A percentile compares a stretch with the other conserved stretches of the same genome.
Conservation (phyloP, 2,329 filamentous ascomycete genomes). For the Colletotrichum cordylinicola region DNA sequence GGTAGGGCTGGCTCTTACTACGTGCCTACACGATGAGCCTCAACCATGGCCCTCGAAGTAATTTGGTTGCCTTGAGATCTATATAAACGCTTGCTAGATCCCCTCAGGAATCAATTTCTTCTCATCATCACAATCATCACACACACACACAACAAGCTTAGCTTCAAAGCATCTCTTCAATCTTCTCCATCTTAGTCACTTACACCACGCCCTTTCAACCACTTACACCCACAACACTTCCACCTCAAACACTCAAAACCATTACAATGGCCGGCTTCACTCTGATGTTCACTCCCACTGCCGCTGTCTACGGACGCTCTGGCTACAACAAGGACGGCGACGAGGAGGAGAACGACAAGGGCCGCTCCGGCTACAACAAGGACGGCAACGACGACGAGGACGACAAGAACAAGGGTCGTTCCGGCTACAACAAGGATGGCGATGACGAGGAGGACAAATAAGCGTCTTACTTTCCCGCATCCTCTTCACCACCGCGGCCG, state of each 20-base stretch:
- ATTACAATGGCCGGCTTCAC: slow-evolving; percentile 42
- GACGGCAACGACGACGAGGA: slow-evolving; percentile 37
- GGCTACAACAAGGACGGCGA: slow-evolving; percentile 48
- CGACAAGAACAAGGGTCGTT: slow-evolving; percentile 46
- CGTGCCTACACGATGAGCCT: slow-evolving; percentile 13
- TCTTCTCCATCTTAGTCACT: slow-evolving; percentile 6
- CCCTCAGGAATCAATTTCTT: background rate
- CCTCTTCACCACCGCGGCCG: background rate
- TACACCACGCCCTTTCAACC: slow-evolving; percentile 28
- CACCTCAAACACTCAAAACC: slow-evolving; percentile 25
- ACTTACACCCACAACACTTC: slow-evolving; percentile 26
- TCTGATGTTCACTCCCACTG: slow-evolving; percentile 33
- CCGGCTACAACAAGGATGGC: slow-evolving; percentile 52
- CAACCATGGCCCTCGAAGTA: background rate
- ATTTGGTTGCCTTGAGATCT: background rate
- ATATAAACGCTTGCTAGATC: slow-evolving; percentile 14
- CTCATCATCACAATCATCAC: slow-evolving; percentile 3
- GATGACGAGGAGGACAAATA: slow-evolving; percentile 43
- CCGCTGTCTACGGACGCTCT: slow-evolving; percentile 45
- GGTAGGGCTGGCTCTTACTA: slow-evolving; percentile 8
- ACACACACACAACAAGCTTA: slow-evolving; percentile 4
- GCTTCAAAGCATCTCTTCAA: background rate
- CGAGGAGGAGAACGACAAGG: slow-evolving; percentile 34
- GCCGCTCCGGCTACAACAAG: slow-evolving; percentile 48
- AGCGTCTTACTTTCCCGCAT: slow-evolving; percentile 5